Base-by-base conservation (phyloP, 2,329 filamentous ascomycete genomes). In the Aspergillus awamori region DNA sequence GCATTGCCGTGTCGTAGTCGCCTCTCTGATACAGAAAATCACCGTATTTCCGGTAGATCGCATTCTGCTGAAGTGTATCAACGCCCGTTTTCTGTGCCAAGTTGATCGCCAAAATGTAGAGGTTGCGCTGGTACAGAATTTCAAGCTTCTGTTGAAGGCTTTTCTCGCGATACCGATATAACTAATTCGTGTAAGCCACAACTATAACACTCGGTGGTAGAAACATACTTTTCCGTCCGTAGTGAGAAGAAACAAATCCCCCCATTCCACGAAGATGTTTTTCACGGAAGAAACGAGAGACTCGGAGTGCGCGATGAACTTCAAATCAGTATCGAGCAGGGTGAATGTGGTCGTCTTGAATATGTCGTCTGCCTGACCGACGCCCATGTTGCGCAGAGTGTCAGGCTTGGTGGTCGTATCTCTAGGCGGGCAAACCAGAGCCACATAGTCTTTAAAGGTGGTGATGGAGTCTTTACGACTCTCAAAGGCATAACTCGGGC, bases 1-100 rank as follows among this genome's bases (percentile, higher is more conserved):
- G 90, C 96, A 99, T 99, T n/a, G 96, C 93, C 6, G 91, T 95
- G 72, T 99, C 95, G 72, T 94, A 99, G 72, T 97, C 93, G 4
- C 91, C 92, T 71, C 96, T 97, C 66, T 96, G 92, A 71, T 99
- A 98, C 3, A 98, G 79, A 70, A 94, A 91, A 74, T 99, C 95
- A 11, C 94, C 95, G 75, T 97, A 98, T 73, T 89, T 93, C 61
- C 94, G 88, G 72, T 94, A 96, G 61, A 99, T 99, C 60, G 91
- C 82, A 70, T 96, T 97, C 69, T 96, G 92, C 75, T 97, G 92
- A 51, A 89, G 82, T 2, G 81, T 78, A 74, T 93, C 91, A 70
- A 97, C 84, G 1, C 92, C 91, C 8, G 89, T 88, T 75, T 96
- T 97, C 70, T 96, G 92, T 0, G 95, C 95, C 59, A 99, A 82